phyloP scores from a whole-genome alignment of 768 basidiomycete genomes.

The Cystobasidium ongulense region DNA sequence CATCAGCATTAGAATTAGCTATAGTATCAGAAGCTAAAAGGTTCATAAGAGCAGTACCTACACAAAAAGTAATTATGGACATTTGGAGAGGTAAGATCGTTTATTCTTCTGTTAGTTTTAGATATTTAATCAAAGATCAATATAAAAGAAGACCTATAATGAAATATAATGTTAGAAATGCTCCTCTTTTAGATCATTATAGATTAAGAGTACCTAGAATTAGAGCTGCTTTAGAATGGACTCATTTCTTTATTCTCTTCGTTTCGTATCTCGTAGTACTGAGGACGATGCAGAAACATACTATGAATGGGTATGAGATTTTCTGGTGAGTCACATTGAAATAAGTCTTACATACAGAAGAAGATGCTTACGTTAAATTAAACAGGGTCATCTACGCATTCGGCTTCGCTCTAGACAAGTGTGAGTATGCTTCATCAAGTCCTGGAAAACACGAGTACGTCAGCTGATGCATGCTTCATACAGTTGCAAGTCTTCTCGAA shows the following conservation, averaged over 20 bases:
- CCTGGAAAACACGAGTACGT: too few species aligned
- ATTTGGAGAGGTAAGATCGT: conserved; percentile 60
- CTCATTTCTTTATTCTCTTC: conserved; percentile 35
- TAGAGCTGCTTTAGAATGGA: conserved; percentile 36
- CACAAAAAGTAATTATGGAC: conserved; percentile 77
- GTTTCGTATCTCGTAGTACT: conserved; percentile 36
- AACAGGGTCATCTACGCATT: conserved; percentile 1
- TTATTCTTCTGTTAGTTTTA: conserved; percentile 42
- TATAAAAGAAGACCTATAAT: conserved; percentile 66
- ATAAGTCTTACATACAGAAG: background rate
- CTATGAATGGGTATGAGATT: conserved; percentile 20
- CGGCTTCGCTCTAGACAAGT: conserved; percentile 24
- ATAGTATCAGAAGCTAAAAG: conserved; percentile 75
- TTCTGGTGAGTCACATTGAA: background rate
- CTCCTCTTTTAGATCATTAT: conserved; percentile 42
- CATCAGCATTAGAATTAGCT: conserved; percentile 56
- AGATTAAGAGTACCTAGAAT: conserved; percentile 39
- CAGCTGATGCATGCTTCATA: too few species aligned
- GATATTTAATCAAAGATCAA: conserved; percentile 75
- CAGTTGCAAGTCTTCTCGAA: conserved; percentile 23
- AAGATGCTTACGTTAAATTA: too few species aligned
- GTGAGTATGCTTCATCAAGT: background rate
- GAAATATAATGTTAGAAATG: conserved; percentile 53
- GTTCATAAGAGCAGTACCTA: conserved; percentile 71
- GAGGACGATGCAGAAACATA: conserved; percentile 27